Evolutionary conservation across 2,329 filamentous ascomycete genomes (phyloP).

Genomic region (Teratosphaeriaceae sp.): DNA sequence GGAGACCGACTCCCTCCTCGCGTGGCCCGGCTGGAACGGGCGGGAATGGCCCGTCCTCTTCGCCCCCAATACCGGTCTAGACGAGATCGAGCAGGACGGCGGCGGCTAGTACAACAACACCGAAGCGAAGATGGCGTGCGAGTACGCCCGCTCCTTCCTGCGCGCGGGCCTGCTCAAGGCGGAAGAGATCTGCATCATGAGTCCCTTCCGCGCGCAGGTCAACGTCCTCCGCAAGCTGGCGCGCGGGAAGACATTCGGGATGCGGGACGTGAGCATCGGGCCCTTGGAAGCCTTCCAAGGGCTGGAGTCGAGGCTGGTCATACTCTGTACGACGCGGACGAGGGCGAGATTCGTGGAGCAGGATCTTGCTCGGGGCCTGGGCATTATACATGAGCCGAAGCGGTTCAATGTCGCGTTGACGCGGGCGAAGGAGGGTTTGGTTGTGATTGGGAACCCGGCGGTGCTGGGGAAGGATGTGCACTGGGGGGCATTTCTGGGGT

Average conservation of each 20-base stretch:
- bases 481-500: conserved; percentile 19
- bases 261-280: conserved; percentile 17
- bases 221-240: conserved; percentile 16
- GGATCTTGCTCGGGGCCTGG: conserved; percentile 18
- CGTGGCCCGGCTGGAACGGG: conserved; percentile 16
- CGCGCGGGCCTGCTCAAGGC: conserved; percentile 10
- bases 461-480: conserved; percentile 17
- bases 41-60: conserved; percentile 19
- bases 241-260: conserved; percentile 1
- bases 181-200: conserved; percentile 23
- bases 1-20: conserved; percentile 13
- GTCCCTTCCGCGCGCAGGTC: conserved; percentile 23
- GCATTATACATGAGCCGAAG: conserved; percentile 20
- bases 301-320: conserved; percentile 20
- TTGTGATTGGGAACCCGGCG: conserved; percentile 21
- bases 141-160: conserved; percentile 16
- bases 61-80: conserved; percentile 10
- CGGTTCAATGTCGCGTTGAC: conserved; percentile 23
- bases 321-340: conserved; percentile 23
- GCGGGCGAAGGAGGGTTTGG: conserved; percentile 19
- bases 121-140: conserved; percentile 17
- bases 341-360: conserved; percentile 21
- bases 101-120: conserved; percentile 22
- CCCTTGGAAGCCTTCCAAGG: conserved; percentile 24
- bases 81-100: conserved; percentile 23